A percentile compares a stretch with the other conserved stretches of the same genome.
Evolutionary conservation across 176 grass and related monocot species (phyloP).

Genomic region (Oropetium thomaeum): DNA sequence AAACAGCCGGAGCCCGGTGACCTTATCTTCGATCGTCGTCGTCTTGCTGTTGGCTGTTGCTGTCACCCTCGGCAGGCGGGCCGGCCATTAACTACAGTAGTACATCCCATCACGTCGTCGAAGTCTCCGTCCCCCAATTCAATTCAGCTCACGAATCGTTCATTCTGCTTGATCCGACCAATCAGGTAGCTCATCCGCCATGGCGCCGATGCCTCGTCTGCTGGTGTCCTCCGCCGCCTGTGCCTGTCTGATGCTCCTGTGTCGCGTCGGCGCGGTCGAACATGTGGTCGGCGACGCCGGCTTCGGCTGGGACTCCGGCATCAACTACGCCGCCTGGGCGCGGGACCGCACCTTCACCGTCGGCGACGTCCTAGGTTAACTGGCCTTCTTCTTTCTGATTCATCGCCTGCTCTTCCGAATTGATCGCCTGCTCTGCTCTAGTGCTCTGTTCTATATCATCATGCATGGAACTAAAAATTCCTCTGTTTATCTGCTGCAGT

Average conservation of each 20-base stretch:
- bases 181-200: neutral
- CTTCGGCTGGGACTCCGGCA: constrained; percentile 39
- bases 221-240: neutral
- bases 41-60: no score
- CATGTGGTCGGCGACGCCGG: constrained; percentile 17
- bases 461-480: no score
- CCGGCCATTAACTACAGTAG: no score
- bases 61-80: no score
- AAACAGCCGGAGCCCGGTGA: no score
- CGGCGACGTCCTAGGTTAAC: constrained; percentile 43
- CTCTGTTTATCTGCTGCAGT: constrained; percentile 16
- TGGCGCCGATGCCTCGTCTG: neutral
- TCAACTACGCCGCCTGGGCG: constrained; percentile 44
- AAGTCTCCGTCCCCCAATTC: neutral
- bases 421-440: no score
- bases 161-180: neutral
- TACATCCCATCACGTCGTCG: neutral
- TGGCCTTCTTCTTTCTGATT: no score
- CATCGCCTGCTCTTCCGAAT: neutral
- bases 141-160: neutral
- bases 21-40: no score
- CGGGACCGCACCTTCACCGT: constrained; percentile 5
- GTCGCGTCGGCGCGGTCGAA: neutral
- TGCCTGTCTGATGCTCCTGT: neutral
- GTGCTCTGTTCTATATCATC: no score